These are phyloP conservation scores for Botryotinia convoluta DNA, from an alignment of 2,329 filamentous ascomycete species.

Conservation along the genomic window DNA sequence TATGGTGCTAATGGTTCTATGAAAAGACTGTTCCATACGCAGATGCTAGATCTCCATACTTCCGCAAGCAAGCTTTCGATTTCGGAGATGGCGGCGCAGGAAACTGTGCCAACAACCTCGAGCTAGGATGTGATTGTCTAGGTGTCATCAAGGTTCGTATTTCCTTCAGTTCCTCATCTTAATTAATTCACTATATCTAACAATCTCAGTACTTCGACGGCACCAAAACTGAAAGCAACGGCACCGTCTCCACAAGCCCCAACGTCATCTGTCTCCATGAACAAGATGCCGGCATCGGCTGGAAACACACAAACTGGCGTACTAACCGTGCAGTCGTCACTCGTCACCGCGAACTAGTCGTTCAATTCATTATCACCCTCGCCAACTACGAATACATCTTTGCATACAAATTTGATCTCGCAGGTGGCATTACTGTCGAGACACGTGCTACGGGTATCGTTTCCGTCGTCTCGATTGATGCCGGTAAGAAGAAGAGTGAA, in stretches of 20 bases:
- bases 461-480: constrained; percentile 51
- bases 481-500: constrained; percentile 46
- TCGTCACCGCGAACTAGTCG: constrained; percentile 59
- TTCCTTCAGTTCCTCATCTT: no score
- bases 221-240: constrained; percentile 52
- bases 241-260: constrained; percentile 50
- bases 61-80: constrained; percentile 67
- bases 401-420: constrained; percentile 61
- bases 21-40: constrained; percentile 13
- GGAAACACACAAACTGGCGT: constrained; percentile 70
- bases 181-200: background rate
- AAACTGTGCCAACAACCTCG: constrained; percentile 63
- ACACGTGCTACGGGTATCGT: constrained; percentile 66
- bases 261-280: constrained; percentile 70
- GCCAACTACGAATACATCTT: constrained; percentile 72
- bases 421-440: constrained; percentile 60
- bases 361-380: constrained; percentile 67
- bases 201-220: constrained; percentile 53
- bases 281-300: constrained; percentile 65
- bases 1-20: background rate
- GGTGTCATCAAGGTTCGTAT: constrained; percentile 50
- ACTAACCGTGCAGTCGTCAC: constrained; percentile 61
- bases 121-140: constrained; percentile 66
- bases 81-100: constrained; percentile 66
- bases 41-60: constrained; percentile 59